Conservation (phyloP, 805 yeast genomes). For the Kodamaea lidongshanica region DNA sequence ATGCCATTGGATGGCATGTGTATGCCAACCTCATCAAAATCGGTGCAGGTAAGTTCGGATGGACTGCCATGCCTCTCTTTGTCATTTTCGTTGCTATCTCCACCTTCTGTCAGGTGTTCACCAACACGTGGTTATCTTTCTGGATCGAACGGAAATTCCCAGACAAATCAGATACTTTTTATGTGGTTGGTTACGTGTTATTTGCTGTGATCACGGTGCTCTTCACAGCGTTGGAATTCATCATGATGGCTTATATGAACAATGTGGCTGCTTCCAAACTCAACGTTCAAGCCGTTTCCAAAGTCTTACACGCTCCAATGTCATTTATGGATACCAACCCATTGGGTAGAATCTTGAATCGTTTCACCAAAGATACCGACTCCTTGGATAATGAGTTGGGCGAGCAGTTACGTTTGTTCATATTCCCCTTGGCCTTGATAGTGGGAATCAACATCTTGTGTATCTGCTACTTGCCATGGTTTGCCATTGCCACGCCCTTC, state of each 20-base stretch:
- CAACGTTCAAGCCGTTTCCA: conserved; percentile 33
- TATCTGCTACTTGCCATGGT: conserved; percentile 48
- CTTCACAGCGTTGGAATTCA: conserved; percentile 34
- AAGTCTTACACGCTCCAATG: conserved; percentile 39
- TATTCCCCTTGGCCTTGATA: conserved; percentile 36
- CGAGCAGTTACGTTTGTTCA: conserved; percentile 35
- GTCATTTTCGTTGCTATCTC: conserved; percentile 27
- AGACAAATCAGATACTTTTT: conserved; percentile 23
- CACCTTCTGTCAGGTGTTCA: conserved; percentile 37
- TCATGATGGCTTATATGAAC: conserved; percentile 39
- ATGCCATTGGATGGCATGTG: conserved; percentile 35
- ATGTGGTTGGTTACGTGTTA: conserved; percentile 30
- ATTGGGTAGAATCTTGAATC: conserved; percentile 38
- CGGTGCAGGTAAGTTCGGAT: conserved; percentile 35
- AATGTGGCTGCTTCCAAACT: conserved; percentile 30
- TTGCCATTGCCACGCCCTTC: conserved; percentile 50
- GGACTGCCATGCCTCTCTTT: conserved; percentile 28
- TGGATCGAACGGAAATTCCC: conserved; percentile 34
- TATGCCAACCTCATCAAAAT: conserved; percentile 32
- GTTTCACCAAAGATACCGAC: conserved; percentile 42
- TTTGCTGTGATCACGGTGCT: conserved; percentile 34
- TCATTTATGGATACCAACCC: conserved; percentile 39
- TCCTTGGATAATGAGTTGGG: conserved; percentile 42
- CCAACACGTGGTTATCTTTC: conserved; percentile 41
- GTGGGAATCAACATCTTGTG: conserved; percentile 40